A percentile compares a stretch with the other conserved stretches of the same genome.
phyloP scores from a whole-genome alignment of 2,329 filamentous ascomycete species.

The Fusarium abutilonis region DNA sequence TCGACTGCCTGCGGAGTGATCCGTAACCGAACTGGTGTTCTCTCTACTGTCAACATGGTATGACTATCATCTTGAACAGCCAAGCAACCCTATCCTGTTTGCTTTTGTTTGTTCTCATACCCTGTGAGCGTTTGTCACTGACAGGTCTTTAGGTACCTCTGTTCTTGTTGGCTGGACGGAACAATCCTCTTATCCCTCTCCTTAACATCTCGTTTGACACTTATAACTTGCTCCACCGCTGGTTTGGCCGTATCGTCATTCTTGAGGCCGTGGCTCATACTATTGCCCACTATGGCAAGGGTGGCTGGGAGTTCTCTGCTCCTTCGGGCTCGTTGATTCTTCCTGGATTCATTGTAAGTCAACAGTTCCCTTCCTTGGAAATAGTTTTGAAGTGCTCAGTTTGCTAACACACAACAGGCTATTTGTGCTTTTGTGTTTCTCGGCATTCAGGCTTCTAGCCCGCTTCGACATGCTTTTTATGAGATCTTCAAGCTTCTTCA shows the following conservation, averaged over 20 bases:
- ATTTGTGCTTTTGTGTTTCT: conserved; percentile 70
- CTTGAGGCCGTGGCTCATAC: conserved; percentile 75
- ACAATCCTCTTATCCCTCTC: conserved; percentile 79
- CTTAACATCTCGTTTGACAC: conserved; percentile 82
- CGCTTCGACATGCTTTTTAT: conserved; percentile 80
- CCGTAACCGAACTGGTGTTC: conserved; percentile 74
- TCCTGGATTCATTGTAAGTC: conserved; percentile 71
- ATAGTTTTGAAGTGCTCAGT: neutral
- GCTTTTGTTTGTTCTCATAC: neutral
- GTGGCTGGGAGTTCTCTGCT: conserved; percentile 58
- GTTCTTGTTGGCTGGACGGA: conserved; percentile 77
- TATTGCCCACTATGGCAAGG: conserved; percentile 64
- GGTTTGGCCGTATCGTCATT: conserved; percentile 80
- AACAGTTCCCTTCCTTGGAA: neutral
- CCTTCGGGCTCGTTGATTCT: conserved; percentile 59
- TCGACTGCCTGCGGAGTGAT: conserved; percentile 60
- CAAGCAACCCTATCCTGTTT: neutral
- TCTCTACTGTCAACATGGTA: conserved; percentile 80
- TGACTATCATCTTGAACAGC: conserved; percentile 10
- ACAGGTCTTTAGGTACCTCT: conserved; percentile 63
- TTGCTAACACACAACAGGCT: conserved; percentile 53
- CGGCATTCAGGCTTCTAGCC: conserved; percentile 73
- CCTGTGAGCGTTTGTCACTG: neutral
- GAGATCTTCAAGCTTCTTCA: conserved; percentile 80
- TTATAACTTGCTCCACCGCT: conserved; percentile 83